phyloP scores from a whole-genome alignment of 129 eudicot genomes.

The Lonicera japonica region DNA sequence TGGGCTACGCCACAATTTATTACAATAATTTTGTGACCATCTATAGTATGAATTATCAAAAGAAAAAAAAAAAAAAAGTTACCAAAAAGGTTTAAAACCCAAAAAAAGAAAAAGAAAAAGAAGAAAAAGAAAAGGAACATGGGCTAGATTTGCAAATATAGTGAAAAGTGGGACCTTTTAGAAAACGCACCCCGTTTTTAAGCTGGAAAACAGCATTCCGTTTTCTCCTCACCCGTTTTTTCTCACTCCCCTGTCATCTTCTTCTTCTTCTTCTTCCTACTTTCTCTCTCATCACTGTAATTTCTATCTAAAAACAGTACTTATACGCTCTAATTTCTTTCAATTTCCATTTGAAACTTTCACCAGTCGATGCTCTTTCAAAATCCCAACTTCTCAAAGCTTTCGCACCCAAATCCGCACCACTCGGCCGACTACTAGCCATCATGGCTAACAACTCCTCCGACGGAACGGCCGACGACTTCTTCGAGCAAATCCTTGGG shows the following conservation, averaged over 20 bases:
- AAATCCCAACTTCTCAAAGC: constrained; percentile 21
- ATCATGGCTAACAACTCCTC: constrained; percentile 79
- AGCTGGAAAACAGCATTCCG: neutral
- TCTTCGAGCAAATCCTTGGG: constrained; percentile 83
- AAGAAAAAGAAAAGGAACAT: neutral
- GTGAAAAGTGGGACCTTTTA: constrained; percentile 5
- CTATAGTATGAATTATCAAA: too few relatives aligned
- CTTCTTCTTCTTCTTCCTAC: neutral
- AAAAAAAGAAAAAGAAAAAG: too few relatives aligned
- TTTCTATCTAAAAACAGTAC: too few relatives aligned
- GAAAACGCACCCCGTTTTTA: constrained; percentile 27
- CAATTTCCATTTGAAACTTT: neutral
- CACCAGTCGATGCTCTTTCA: constrained; percentile 3
- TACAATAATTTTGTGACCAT: too few relatives aligned
- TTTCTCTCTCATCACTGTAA: neutral
- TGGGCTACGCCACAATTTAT: too few relatives aligned
- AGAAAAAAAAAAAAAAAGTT: too few relatives aligned
- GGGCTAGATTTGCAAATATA: constrained; percentile 23
- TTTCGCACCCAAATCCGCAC: too few relatives aligned
- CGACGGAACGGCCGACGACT: constrained; percentile 74
- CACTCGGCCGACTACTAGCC: constrained; percentile 1
- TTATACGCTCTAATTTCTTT: neutral
- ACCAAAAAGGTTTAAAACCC: neutral
- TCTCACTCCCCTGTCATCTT: too few relatives aligned
- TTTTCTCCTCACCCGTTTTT: neutral